phyloP scores from a whole-genome alignment of 176 grass and related monocot genomes.

The Coix lacrymajobi region DNA sequence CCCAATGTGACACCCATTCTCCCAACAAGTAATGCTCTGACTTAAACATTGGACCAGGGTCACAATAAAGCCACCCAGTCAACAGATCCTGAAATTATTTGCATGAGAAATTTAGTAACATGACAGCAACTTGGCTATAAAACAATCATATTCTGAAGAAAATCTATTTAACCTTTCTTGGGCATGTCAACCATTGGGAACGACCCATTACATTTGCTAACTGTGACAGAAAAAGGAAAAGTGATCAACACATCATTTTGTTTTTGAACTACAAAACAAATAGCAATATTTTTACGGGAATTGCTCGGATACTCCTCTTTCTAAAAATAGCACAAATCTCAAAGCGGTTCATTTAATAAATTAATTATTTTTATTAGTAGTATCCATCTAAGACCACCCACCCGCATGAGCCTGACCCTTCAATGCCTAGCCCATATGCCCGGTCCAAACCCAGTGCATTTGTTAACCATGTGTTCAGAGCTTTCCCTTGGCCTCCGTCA shows the following conservation, averaged over 20 bases:
- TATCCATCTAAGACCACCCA: too few relatives aligned
- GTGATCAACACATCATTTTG: constrained; percentile 8
- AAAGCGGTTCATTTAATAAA: too few relatives aligned
- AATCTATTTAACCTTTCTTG: constrained; percentile 66
- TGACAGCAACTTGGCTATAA: constrained; percentile 4
- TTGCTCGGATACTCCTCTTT: too few relatives aligned
- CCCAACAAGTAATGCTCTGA: constrained; percentile 55
- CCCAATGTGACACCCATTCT: constrained; percentile 64
- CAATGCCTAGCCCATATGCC: too few relatives aligned
- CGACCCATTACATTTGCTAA: constrained; percentile 88
- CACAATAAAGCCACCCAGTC: constrained; percentile 87
- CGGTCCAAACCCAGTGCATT: too few relatives aligned
- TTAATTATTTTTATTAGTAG: too few relatives aligned
- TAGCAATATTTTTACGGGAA: not conserved
- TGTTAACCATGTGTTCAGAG: too few relatives aligned
- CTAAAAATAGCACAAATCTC: too few relatives aligned
- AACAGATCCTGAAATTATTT: constrained; percentile 78
- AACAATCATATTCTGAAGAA: constrained; percentile 15
- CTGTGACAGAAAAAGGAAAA: constrained; percentile 30
- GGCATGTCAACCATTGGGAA: constrained; percentile 86
- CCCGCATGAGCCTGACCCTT: too few relatives aligned
- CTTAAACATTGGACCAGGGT: constrained; percentile 89
- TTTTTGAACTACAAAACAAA: constrained; percentile 5
- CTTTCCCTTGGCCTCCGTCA: too few relatives aligned
- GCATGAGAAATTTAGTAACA: constrained; percentile 24